Evolutionary conservation across 306 rosid genomes (phyloP).

Genomic region (Ziziphus jujuba): DNA sequence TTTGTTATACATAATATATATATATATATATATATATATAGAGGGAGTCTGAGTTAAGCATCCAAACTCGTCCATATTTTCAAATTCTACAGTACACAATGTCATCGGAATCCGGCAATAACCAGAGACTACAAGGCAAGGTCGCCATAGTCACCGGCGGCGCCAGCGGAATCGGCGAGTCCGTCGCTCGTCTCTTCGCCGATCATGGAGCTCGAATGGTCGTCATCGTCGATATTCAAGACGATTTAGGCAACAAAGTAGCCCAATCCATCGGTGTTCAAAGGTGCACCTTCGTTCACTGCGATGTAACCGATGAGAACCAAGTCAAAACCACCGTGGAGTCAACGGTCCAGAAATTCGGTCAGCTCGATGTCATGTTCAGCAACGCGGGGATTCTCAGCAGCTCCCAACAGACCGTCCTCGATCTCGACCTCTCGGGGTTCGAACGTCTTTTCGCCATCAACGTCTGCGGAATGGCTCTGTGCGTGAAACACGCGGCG

Average conservation of each 20-base stretch:
- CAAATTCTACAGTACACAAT: too few species aligned
- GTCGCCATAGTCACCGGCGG: slow-evolving; percentile 59
- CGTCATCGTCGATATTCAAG: slow-evolving; percentile 57
- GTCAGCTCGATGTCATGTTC: slow-evolving; percentile 53
- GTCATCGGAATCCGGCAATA: slow-evolving; percentile 9
- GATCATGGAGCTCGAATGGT: slow-evolving; percentile 34
- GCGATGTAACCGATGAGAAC: slow-evolving; percentile 43
- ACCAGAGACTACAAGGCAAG: slow-evolving; percentile 33
- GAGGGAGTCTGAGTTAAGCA: too few species aligned
- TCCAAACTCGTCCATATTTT: too few species aligned
- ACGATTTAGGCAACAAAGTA: slow-evolving; percentile 36
- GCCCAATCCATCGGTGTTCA: slow-evolving; percentile 41
- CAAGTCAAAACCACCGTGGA: slow-evolving; percentile 37
- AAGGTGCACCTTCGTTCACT: slow-evolving; percentile 38
- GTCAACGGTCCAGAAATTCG: slow-evolving; percentile 31
- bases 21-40: too few species aligned
- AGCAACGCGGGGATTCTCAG: slow-evolving; percentile 46
- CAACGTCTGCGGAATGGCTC: slow-evolving; percentile 39
- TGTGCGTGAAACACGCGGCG: slow-evolving; percentile 54
- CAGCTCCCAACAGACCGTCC: slow-evolving; percentile 23
- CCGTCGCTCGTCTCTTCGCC: slow-evolving; percentile 41
- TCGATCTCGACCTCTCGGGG: slow-evolving; percentile 39
- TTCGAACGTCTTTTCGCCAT: slow-evolving; percentile 24
- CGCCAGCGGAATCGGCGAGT: slow-evolving; percentile 58
- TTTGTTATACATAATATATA: too few species aligned